Conservation (phyloP, 2,329 filamentous ascomycete species). For the Coniochaeta sp. region DNA sequence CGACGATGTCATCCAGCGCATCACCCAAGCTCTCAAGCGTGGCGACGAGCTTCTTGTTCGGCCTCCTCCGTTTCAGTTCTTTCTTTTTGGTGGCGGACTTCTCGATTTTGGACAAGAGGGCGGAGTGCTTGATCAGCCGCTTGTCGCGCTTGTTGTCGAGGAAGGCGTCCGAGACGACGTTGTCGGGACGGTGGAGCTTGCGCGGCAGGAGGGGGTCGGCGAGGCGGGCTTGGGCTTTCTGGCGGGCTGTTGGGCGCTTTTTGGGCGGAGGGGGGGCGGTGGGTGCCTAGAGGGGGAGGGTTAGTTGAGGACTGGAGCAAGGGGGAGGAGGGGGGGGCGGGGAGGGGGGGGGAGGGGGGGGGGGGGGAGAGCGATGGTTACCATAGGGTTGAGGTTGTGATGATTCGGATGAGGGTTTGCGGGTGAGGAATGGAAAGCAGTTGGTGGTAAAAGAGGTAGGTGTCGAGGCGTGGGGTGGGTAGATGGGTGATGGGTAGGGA, state of each 20-base stretch:
- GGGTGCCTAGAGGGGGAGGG: neutral
- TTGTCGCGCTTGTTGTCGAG: constrained; percentile 75
- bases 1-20: constrained; percentile 62
- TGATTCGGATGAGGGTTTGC: no score
- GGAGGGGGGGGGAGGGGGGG: neutral
- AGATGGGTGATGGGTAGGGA: no score
- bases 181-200: constrained; percentile 44
- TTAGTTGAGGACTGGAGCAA: constrained; percentile 11
- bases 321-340: constrained; percentile 11
- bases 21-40: constrained; percentile 71
- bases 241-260: constrained; percentile 48
- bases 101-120: constrained; percentile 70
- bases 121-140: constrained; percentile 70
- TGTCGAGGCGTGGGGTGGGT: no score
- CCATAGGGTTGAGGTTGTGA: no score
- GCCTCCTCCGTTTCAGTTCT: constrained; percentile 55
- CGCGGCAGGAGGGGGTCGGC: constrained; percentile 43
- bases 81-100: constrained; percentile 43
- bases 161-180: constrained; percentile 50
- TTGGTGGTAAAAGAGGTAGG: no score
- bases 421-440: no score
- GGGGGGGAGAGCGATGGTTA: no score
- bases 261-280: constrained; percentile 24
- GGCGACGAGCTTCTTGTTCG: constrained; percentile 70
- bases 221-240: constrained; percentile 46